Evolutionary conservation across 2,329 filamentous ascomycete genomes (phyloP).

Genomic region (Colletotrichum magnum): DNA sequence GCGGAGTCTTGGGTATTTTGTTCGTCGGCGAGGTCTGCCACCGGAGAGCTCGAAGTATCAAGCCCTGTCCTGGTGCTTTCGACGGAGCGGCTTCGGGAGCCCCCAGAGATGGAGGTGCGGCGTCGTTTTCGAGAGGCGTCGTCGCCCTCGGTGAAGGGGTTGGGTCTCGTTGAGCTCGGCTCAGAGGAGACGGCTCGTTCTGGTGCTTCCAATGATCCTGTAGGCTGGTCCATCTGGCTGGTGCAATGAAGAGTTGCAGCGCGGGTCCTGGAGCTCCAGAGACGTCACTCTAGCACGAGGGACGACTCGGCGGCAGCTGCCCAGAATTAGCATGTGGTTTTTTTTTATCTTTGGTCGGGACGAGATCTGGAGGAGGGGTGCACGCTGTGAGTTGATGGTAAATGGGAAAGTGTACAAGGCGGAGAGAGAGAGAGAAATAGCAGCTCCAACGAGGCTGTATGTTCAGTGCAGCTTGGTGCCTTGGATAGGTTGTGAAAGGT

Average conservation of each 20-base stretch:
- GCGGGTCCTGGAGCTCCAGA: slow-evolving; percentile 61
- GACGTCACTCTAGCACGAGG: slow-evolving; percentile 66
- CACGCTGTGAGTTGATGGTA: slow-evolving; percentile 17
- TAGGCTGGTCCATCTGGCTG: slow-evolving; percentile 69
- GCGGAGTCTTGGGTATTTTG: slow-evolving; percentile 46
- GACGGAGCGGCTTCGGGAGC: slow-evolving; percentile 68
- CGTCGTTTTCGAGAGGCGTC: slow-evolving; percentile 72
- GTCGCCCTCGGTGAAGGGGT: slow-evolving; percentile 74
- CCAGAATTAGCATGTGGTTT: slow-evolving; percentile 71
- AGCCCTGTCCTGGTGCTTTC: slow-evolving; percentile 55
- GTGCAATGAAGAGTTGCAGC: slow-evolving; percentile 52
- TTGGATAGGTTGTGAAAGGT: background rate
- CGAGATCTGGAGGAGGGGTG: slow-evolving; percentile 32
- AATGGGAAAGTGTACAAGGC: slow-evolving; percentile 39
- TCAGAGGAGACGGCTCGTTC: slow-evolving; percentile 74
- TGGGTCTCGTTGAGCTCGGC: slow-evolving; percentile 73
- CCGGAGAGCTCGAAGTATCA: slow-evolving; percentile 51
- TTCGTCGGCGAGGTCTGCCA: slow-evolving; percentile 46
- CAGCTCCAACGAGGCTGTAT: slow-evolving; percentile 30
- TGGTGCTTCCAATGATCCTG: slow-evolving; percentile 64
- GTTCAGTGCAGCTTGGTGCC: slow-evolving; percentile 11
- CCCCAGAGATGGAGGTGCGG: slow-evolving; percentile 68
- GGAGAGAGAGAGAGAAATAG: slow-evolving; percentile 31
- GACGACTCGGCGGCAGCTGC: slow-evolving; percentile 67
- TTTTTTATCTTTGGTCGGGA: slow-evolving; percentile 36